Evolutionary conservation across 2,329 filamentous ascomycete species (phyloP).

Genomic region (Talaromyces amestolkiae): DNA sequence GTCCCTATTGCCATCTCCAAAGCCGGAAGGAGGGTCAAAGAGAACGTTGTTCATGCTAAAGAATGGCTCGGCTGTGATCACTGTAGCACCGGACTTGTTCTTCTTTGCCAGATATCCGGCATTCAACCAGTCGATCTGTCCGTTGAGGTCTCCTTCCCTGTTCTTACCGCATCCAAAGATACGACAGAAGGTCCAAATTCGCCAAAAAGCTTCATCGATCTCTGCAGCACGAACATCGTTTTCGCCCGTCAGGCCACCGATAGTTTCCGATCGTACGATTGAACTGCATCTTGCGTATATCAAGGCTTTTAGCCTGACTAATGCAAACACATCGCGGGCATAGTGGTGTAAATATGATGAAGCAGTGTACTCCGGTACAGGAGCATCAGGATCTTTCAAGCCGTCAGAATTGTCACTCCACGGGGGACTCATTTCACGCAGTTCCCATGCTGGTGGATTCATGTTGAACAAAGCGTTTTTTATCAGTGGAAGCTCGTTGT

Average conservation of each 20-base stretch:
- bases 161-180: conserved; percentile 60
- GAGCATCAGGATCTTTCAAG: conserved; percentile 46
- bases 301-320: conserved; percentile 55
- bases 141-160: conserved; percentile 58
- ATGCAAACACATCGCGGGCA: conserved; percentile 52
- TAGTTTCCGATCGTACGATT: conserved; percentile 57
- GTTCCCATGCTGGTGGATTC: conserved; percentile 60
- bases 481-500: conserved; percentile 55
- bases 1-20: conserved; percentile 55
- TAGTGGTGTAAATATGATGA: conserved; percentile 53
- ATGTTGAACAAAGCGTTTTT: conserved; percentile 51
- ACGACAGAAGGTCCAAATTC: conserved; percentile 64
- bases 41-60: conserved; percentile 55
- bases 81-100: conserved; percentile 45
- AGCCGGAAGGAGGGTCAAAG: conserved; percentile 57
- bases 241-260: conserved; percentile 51
- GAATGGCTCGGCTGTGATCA: conserved; percentile 50
- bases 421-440: conserved; percentile 57
- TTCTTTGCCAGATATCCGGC: conserved; percentile 55
- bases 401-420: conserved; percentile 43
- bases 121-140: conserved; percentile 62
- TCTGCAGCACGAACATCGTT: conserved; percentile 48
- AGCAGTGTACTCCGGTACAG: conserved; percentile 54
- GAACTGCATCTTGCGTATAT: conserved; percentile 57
- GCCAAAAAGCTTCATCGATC: conserved; percentile 62